A percentile compares a stretch with the other conserved stretches of the same genome.
phyloP scores from a whole-genome alignment of 2,329 filamentous ascomycete genomes.

The Phaeosphaeria sp. region DNA sequence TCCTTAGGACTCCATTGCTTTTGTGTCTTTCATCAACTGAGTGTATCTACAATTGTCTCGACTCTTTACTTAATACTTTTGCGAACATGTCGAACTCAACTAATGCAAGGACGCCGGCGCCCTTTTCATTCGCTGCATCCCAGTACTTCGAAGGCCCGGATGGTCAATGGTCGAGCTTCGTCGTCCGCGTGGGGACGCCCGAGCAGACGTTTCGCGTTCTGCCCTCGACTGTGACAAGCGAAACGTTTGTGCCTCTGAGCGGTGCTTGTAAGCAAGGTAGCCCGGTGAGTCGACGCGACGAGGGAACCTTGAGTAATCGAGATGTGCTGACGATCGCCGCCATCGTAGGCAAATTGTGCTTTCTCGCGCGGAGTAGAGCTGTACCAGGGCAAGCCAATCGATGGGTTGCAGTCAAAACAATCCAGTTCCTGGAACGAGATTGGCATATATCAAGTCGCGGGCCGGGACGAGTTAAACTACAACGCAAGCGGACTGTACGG shows the following conservation, averaged over 20 bases:
- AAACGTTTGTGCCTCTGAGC: conserved; percentile 18
- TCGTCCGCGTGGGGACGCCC: conserved; percentile 35
- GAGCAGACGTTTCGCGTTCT: conserved; percentile 38
- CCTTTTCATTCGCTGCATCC: conserved; percentile 6
- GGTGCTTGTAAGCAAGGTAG: conserved; percentile 11
- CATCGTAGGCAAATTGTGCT: conserved; percentile 11
- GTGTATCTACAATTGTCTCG: not conserved
- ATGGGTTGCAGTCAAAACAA: conserved; percentile 17
- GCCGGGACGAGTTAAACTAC: conserved; percentile 17
- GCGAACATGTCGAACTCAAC: conserved; percentile 2
- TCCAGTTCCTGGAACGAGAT: conserved; percentile 25
- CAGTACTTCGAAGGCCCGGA: conserved; percentile 13
- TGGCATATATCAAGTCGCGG: conserved; percentile 16
- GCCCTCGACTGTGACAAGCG: conserved; percentile 21
- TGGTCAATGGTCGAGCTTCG: conserved; percentile 35
- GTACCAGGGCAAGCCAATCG: conserved; percentile 14
- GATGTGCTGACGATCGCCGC: not conserved
- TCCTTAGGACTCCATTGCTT: not conserved
- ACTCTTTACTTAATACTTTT: not conserved
- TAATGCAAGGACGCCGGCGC: conserved; percentile 1
- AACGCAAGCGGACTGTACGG: conserved; percentile 25
- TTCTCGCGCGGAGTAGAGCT: conserved; percentile 15
- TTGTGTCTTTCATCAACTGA: not conserved
- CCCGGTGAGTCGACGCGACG: not conserved
- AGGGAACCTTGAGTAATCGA: not conserved